These are phyloP conservation scores for Ploettnerulaceae sp. DNA, from an alignment of 2,329 filamentous ascomycete genomes.

Conservation along the genomic window DNA sequence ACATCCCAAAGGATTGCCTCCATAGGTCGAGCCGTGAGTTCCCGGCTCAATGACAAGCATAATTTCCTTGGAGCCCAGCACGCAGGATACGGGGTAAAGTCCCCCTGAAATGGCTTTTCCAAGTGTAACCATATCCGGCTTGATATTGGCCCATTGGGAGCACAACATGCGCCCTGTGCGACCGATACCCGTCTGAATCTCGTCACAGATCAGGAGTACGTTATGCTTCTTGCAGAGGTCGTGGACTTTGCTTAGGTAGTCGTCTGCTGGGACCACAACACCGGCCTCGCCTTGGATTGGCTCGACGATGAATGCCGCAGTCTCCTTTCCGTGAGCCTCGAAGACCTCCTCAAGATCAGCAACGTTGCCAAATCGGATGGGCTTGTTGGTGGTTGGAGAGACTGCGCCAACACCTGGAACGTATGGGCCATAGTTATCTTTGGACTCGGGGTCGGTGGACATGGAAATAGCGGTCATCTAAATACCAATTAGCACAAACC, in stretches of 20 bases:
- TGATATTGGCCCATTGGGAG: conserved; percentile 91
- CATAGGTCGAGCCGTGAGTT: conserved; percentile 97
- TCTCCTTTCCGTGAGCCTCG: conserved; percentile 74
- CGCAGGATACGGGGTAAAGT: conserved; percentile 97
- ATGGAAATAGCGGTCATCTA: conserved; percentile 87
- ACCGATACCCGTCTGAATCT: conserved; percentile 97
- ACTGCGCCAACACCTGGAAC: conserved; percentile 79
- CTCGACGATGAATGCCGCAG: conserved; percentile 90
- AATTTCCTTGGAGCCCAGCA: conserved; percentile 80
- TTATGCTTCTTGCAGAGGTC: conserved; percentile 93
- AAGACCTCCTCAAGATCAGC: conserved; percentile 74
- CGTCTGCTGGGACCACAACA: conserved; percentile 88
- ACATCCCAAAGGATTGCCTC: conserved; percentile 91
- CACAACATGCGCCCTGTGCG: conserved; percentile 92
- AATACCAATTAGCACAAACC: conserved; percentile 7
- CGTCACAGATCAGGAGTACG: conserved; percentile 92
- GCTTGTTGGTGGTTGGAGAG: conserved; percentile 69
- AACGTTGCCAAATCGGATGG: conserved; percentile 83
- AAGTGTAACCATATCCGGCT: conserved; percentile 89
- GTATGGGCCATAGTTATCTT: conserved; percentile 92
- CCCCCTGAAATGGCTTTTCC: conserved; percentile 97
- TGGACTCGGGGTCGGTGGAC: conserved; percentile 91
- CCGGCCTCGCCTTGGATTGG: conserved; percentile 97
- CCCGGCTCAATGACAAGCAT: conserved; percentile 96
- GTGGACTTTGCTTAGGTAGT: conserved; percentile 76